A percentile compares a stretch with the other conserved stretches of the same genome.
phyloP scores from a whole-genome alignment of 2,329 filamentous ascomycete species.

The Diaporthe vaccinii region DNA sequence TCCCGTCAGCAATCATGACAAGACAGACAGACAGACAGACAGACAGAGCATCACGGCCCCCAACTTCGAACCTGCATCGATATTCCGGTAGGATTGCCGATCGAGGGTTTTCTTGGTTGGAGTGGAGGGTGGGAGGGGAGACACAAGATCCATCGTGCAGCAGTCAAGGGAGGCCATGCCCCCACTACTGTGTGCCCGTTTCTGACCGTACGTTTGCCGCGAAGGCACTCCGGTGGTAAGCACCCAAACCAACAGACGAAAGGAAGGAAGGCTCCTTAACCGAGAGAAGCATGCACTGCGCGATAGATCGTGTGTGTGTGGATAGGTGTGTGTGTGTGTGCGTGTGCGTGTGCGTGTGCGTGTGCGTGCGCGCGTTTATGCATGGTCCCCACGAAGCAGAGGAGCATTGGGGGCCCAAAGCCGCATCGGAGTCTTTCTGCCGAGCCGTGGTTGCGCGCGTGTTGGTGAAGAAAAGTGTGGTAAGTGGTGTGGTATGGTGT shows the following conservation, averaged over 20 bases:
- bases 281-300: conserved; percentile 23
- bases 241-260: conserved; percentile 12
- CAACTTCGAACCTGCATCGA: not conserved
- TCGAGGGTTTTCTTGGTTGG: conserved; percentile 2
- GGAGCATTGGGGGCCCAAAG: conserved; percentile 26
- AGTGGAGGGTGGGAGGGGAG: not conserved
- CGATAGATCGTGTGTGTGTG: not conserved
- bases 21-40: not conserved
- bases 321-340: not conserved
- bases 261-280: not conserved
- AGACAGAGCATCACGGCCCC: conserved; percentile 10
- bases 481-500: not conserved
- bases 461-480: not conserved
- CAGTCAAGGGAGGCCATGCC: not conserved
- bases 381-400: not conserved
- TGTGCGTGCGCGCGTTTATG: not conserved
- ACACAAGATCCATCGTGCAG: conserved; percentile 29
- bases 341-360: not conserved
- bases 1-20: not conserved
- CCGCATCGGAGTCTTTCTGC: conserved; percentile 32
- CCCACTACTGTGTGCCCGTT: not conserved
- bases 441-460: conserved; percentile 2
- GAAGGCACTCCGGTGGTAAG: not conserved
- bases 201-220: conserved; percentile 1
- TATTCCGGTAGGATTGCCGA: conserved; percentile 17